Evolutionary conservation across 148 eudicot genomes (phyloP).

Genomic region (Spergularia marina): DNA sequence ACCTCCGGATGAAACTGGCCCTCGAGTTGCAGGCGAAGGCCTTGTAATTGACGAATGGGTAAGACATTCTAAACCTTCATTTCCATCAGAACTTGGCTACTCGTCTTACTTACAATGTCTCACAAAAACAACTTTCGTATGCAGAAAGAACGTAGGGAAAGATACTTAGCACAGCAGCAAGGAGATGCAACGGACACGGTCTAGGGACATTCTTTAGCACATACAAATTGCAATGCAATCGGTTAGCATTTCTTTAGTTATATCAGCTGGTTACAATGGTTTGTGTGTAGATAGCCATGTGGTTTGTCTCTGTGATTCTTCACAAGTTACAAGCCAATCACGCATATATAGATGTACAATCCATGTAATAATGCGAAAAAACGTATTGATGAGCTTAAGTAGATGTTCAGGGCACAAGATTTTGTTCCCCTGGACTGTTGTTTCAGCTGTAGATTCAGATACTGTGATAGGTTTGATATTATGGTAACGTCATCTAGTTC

Average conservation of each 20-base stretch:
- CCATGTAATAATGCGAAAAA: too few relatives aligned
- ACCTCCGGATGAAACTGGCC: constrained; percentile 47
- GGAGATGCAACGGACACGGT: constrained; percentile 27
- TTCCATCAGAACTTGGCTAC: not conserved
- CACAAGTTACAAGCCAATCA: too few relatives aligned
- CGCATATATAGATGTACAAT: too few relatives aligned
- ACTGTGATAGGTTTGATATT: too few relatives aligned
- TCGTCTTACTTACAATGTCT: not conserved
- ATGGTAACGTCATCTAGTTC: too few relatives aligned
- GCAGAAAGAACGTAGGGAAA: constrained; percentile 39
- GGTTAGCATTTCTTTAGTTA: not conserved
- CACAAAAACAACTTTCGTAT: not conserved
- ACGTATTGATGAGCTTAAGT: too few relatives aligned
- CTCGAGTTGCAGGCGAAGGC: constrained; percentile 49
- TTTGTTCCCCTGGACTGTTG: too few relatives aligned
- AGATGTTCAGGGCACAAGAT: too few relatives aligned
- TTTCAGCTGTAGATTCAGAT: too few relatives aligned
- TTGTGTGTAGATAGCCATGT: not conserved
- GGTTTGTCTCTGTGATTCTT: too few relatives aligned
- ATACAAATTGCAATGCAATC: not conserved
- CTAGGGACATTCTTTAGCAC: not conserved
- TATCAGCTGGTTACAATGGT: not conserved
- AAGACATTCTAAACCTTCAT: constrained; percentile 4
- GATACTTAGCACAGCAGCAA: constrained; percentile 40
- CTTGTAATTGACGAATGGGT: constrained; percentile 72